phyloP scores from a whole-genome alignment of 2,329 filamentous ascomycete species.

The Fusarium marasasianum region DNA sequence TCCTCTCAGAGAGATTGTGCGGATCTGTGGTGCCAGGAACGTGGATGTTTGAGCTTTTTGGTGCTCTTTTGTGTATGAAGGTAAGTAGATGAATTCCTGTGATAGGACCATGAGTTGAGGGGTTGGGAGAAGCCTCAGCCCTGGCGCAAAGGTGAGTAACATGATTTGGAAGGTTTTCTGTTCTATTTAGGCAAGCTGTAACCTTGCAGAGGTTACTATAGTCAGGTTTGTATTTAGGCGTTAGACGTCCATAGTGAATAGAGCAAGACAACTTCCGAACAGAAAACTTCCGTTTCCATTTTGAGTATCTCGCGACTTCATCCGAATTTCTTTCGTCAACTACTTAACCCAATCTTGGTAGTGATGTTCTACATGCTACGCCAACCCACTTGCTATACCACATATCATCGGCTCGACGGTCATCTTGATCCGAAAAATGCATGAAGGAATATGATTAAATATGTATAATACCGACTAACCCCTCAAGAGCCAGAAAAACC shows the following conservation, averaged over 20 bases:
- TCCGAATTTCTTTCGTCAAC: background rate
- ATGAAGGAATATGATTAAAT: background rate
- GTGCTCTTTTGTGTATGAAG: background rate
- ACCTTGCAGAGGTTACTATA: rapidly evolving
- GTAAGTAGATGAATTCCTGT: background rate
- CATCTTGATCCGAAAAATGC: background rate
- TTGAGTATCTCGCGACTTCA: background rate
- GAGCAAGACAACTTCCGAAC: background rate
- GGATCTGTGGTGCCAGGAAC: rapidly evolving
- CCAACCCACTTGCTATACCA: background rate
- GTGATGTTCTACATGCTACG: background rate
- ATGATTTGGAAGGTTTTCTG: rapidly evolving
- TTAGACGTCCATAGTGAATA: rapidly evolving
- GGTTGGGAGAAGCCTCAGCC: background rate
- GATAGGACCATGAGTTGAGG: rapidly evolving
- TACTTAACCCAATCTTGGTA: rapidly evolving
- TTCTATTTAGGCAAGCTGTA: background rate
- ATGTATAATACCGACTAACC: background rate
- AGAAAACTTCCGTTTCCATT: background rate
- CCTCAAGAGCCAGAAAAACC: background rate
- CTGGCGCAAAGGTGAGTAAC: rapidly evolving
- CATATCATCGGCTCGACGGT: background rate
- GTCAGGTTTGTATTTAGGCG: background rate
- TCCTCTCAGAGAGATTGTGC: background rate
- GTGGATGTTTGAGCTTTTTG: background rate